These are phyloP conservation scores for Tagetes patula DNA, from an alignment of 129 eudicot genomes.

Conservation along the genomic window DNA sequence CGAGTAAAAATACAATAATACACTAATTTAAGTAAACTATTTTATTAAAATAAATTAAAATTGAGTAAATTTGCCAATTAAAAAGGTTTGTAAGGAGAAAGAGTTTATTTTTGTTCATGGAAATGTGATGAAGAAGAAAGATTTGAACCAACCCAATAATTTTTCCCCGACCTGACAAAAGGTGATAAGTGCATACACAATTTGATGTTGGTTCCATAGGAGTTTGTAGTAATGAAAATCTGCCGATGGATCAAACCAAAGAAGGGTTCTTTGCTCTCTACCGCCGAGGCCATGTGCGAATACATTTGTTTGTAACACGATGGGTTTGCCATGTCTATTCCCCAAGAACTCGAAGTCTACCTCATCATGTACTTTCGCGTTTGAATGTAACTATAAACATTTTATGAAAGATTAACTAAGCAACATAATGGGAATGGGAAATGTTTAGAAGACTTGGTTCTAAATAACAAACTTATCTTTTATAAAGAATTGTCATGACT, in stretches of 20 bases:
- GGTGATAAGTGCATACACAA: slow-evolving; percentile 52
- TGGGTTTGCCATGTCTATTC: slow-evolving; percentile 56
- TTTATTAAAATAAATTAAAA: too few species aligned
- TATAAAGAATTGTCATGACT: background rate
- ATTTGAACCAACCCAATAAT: background rate
- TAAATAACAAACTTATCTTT: background rate
- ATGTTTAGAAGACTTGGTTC: background rate
- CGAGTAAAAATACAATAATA: too few species aligned
- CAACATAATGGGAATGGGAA: background rate
- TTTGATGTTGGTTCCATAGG: slow-evolving; percentile 71
- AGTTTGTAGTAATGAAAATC: slow-evolving; percentile 69
- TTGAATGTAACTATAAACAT: slow-evolving; percentile 48
- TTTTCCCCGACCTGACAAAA: background rate
- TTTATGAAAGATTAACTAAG: background rate
- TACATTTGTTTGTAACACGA: slow-evolving; percentile 65
- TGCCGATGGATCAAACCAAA: slow-evolving; percentile 80
- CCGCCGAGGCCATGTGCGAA: slow-evolving; percentile 57
- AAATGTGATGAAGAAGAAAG: background rate
- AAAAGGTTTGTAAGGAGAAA: too few species aligned
- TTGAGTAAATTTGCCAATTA: too few species aligned
- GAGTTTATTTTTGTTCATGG: too few species aligned
- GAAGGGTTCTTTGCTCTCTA: slow-evolving; percentile 67
- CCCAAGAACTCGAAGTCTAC: slow-evolving; percentile 89
- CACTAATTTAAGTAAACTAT: too few species aligned
- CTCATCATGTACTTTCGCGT: slow-evolving; percentile 51